Evolutionary conservation across 805 yeast species (phyloP).

Genomic region (Diddensiella caesifluorescens): DNA sequence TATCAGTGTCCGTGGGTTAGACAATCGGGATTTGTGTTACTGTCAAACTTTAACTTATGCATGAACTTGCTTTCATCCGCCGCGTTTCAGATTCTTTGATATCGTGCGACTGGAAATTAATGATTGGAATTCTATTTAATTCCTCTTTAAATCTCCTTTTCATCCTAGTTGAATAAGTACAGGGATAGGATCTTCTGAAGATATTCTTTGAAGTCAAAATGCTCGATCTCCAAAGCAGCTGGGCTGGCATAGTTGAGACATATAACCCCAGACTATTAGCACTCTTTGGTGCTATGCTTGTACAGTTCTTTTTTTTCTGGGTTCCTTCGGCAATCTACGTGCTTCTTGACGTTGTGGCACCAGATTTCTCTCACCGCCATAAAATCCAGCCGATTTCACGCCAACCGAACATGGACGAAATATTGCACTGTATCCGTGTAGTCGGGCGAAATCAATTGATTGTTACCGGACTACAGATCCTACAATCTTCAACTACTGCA

Average conservation of each 20-base stretch:
- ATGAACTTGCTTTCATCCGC: too few species aligned
- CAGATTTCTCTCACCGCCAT: constrained; percentile 13
- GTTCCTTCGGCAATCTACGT: constrained; percentile 1
- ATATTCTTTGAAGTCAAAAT: too few species aligned
- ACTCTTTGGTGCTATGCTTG: constrained; percentile 1
- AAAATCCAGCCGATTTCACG: constrained; percentile 12
- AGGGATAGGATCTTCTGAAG: too few species aligned
- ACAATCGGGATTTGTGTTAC: too few species aligned
- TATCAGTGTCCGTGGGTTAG: too few species aligned
- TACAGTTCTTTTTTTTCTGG: constrained; percentile 3
- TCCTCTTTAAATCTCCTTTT: too few species aligned
- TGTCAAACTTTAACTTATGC: too few species aligned
- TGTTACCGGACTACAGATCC: not conserved
- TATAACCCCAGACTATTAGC: not conserved
- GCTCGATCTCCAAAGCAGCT: not conserved
- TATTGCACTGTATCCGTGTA: constrained; percentile 5
- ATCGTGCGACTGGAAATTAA: too few species aligned
- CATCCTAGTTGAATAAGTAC: too few species aligned
- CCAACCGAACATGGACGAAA: constrained; percentile 13
- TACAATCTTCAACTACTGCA: not conserved
- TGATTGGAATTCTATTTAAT: too few species aligned
- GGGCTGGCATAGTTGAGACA: constrained; percentile 2
- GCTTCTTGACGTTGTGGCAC: constrained; percentile 1
- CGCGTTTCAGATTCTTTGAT: too few species aligned
- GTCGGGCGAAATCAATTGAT: constrained; percentile 9